These are phyloP conservation scores for Dioscorea zingiberensis DNA, from an alignment of 106 monocot species.

Conservation along the genomic window DNA sequence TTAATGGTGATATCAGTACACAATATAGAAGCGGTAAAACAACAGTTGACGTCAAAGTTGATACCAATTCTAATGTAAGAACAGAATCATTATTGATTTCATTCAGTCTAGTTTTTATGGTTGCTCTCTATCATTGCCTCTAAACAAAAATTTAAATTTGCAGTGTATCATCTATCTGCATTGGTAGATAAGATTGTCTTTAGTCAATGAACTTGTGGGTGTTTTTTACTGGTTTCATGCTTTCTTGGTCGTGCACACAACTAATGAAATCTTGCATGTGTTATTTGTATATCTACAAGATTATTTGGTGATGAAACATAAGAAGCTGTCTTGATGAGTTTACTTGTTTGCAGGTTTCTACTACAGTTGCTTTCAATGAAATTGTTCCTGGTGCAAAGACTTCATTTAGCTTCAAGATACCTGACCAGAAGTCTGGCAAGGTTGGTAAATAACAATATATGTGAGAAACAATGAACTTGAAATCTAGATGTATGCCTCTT, in stretches of 20 bases:
- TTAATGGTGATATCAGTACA: constrained; percentile 61
- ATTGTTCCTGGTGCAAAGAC: constrained; percentile 42
- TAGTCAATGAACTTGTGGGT: no score
- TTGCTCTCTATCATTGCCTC: no score
- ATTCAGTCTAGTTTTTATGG: no score
- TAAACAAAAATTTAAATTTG: no score
- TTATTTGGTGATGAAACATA: not conserved
- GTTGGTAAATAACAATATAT: constrained; percentile 19
- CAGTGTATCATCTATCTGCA: no score
- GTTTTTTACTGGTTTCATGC: not conserved
- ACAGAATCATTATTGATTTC: not conserved
- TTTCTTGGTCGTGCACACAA: not conserved
- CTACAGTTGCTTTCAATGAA: constrained; percentile 51
- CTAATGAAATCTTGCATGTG: not conserved
- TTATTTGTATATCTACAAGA: no score
- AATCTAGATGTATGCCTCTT: not conserved
- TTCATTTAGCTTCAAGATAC: constrained; percentile 58
- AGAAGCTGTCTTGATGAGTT: not conserved
- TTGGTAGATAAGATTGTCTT: no score
- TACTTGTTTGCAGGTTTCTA: constrained; percentile 37
- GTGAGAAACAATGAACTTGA: not conserved
- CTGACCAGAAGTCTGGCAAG: constrained; percentile 79
- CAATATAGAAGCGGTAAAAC: constrained; percentile 60
- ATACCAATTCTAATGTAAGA: constrained; percentile 65
- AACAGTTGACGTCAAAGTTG: constrained; percentile 63